These are phyloP conservation scores for Beauveria sp. DNA, from an alignment of 2,329 filamentous ascomycete genomes.

Conservation along the genomic window DNA sequence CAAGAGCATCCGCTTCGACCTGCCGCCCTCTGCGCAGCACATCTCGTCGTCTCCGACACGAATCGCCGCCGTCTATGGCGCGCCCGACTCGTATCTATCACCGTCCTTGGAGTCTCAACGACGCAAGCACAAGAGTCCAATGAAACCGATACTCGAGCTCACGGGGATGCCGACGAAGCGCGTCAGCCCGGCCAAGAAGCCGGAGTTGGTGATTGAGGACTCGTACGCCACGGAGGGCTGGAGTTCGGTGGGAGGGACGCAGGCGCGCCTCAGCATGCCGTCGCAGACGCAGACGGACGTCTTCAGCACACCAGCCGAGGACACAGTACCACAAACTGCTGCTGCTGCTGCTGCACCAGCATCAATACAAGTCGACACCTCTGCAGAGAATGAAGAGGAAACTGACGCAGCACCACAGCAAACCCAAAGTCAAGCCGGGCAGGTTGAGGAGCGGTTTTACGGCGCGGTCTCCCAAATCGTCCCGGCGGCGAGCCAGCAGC, in stretches of 20 bases:
- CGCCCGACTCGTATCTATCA: conserved; percentile 25
- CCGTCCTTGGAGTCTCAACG: conserved; percentile 28
- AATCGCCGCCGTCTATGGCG: conserved; percentile 31
- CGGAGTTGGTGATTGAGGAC: conserved; percentile 36
- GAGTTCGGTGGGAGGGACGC: conserved; percentile 19
- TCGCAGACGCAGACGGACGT: conserved; percentile 11
- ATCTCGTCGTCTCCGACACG: conserved; percentile 35
- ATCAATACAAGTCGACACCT: neutral
- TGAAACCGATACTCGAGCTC: conserved; percentile 15
- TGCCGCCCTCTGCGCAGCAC: conserved; percentile 34
- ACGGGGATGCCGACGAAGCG: conserved; percentile 16
- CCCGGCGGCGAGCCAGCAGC: neutral
- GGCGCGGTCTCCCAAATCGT: neutral
- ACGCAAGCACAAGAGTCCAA: conserved; percentile 20
- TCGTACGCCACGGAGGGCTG: conserved; percentile 34
- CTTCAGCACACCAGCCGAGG: conserved; percentile 12
- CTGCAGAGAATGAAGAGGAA: neutral
- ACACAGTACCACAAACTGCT: neutral
- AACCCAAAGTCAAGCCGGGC: neutral
- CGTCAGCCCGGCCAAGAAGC: conserved; percentile 14
- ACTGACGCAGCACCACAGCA: neutral
- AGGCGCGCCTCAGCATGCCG: conserved; percentile 11
- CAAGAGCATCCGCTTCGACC: conserved; percentile 28
- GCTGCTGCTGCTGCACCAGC: neutral
- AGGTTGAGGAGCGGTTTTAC: conserved; percentile 1